A percentile compares a stretch with the other conserved stretches of the same genome.
phyloP scores from a whole-genome alignment of 805 yeast genomes.

The Wickerhamiella hasegawae region DNA sequence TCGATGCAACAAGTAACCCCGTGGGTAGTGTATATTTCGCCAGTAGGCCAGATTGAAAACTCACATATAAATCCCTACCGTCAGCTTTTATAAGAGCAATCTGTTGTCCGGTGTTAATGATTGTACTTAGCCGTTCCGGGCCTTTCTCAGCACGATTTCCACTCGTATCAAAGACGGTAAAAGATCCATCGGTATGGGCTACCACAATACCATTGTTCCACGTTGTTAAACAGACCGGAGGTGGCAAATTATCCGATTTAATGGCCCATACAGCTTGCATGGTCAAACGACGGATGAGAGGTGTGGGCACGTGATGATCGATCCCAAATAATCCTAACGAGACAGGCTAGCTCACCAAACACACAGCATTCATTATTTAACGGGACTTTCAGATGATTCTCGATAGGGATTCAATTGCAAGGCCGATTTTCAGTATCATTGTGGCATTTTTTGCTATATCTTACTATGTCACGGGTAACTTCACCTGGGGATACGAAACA shows the following conservation, averaged over 20 bases:
- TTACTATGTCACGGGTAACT: constrained; percentile 32
- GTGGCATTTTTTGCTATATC: constrained; percentile 1
- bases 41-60: constrained; percentile 2
- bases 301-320: background rate
- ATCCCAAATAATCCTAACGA: background rate
- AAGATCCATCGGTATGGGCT: constrained; percentile 4
- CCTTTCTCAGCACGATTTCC: background rate
- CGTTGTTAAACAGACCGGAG: background rate
- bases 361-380: too few species aligned
- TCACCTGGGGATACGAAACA: constrained; percentile 48
- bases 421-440: constrained; percentile 2
- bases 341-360: too few species aligned
- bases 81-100: constrained; percentile 1
- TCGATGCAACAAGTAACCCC: constrained; percentile 2
- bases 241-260: background rate
- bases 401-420: background rate
- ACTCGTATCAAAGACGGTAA: constrained; percentile 1
- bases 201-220: constrained; percentile 1
- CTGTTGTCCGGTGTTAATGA: constrained; percentile 1
- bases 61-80: constrained; percentile 1
- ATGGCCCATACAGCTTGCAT: background rate
- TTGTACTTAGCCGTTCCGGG: too few species aligned
- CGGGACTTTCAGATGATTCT: too few species aligned
- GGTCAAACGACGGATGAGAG: too few species aligned
- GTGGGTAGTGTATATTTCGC: constrained; percentile 2